Evolutionary conservation across 2,329 filamentous ascomycete genomes (phyloP).

Genomic region (Aspergillus sclerotialis): DNA sequence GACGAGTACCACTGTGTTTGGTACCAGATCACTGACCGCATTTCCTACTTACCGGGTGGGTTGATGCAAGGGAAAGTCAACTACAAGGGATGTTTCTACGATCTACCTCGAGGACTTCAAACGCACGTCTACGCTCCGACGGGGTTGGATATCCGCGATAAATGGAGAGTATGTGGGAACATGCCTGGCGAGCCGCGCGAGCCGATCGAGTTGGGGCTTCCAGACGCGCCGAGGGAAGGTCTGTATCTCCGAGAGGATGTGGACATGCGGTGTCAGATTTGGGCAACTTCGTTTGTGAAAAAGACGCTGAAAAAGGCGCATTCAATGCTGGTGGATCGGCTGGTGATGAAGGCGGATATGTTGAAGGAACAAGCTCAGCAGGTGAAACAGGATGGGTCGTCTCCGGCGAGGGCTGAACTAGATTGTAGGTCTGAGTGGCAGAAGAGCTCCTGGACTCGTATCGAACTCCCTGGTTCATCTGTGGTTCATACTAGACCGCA

Average conservation of each 20-base stretch:
- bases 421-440: not conserved
- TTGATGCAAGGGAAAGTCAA: constrained; percentile 59
- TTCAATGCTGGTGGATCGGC: constrained; percentile 58
- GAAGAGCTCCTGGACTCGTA: not conserved
- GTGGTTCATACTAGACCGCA: not conserved
- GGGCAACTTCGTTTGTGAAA: constrained; percentile 72
- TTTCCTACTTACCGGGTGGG: constrained; percentile 65
- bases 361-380: not conserved
- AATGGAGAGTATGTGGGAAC: constrained; percentile 69
- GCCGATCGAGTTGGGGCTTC: constrained; percentile 55
- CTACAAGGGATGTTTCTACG: constrained; percentile 75
- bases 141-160: constrained; percentile 69
- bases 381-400: no score
- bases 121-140: constrained; percentile 80
- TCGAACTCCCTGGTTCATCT: not conserved
- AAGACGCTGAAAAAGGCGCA: constrained; percentile 75
- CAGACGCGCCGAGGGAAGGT: constrained; percentile 59
- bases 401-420: not conserved
- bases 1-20: constrained; percentile 69
- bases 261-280: constrained; percentile 70
- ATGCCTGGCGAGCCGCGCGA: constrained; percentile 63
- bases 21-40: constrained; percentile 73
- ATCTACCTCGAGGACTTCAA: constrained; percentile 65
- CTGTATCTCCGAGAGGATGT: constrained; percentile 82
- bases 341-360: constrained; percentile 46